A percentile compares a stretch with the other conserved stretches of the same genome.
These are phyloP conservation scores for Chlamydomonas reinhardtii DNA, from an alignment of 163 green algal species.

Conservation along the genomic window DNA sequence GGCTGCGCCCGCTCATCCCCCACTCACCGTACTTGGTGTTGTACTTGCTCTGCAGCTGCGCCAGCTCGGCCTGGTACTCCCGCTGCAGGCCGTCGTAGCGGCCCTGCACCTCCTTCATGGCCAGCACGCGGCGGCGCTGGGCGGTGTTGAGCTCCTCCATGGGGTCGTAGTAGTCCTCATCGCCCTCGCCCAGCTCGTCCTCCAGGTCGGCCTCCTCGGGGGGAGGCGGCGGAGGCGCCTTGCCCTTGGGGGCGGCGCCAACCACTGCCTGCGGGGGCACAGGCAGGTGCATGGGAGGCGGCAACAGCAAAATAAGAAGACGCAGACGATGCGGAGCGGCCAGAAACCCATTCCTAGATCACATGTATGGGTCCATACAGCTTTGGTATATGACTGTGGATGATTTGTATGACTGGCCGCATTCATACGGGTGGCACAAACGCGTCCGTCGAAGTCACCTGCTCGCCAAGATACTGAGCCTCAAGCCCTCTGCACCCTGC, in stretches of 20 bases:
- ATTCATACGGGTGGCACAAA: too few species aligned
- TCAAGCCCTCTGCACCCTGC: too few species aligned
- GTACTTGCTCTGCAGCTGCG: conserved; percentile 89
- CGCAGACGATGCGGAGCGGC: too few species aligned
- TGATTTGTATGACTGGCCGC: too few species aligned
- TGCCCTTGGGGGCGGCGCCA: conserved; percentile 20
- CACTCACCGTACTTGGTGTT: conserved; percentile 80
- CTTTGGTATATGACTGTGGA: too few species aligned
- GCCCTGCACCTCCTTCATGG: conserved; percentile 82
- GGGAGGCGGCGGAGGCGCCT: background rate
- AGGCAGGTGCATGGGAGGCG: background rate
- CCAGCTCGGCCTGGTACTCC: conserved; percentile 82
- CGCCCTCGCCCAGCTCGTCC: conserved; percentile 21
- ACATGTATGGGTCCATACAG: too few species aligned
- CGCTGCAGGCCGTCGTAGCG: conserved; percentile 82
- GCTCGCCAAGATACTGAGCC: too few species aligned
- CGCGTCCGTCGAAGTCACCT: too few species aligned
- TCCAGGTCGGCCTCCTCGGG: conserved; percentile 11
- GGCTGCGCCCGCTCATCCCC: too few species aligned
- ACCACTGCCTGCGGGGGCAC: background rate
- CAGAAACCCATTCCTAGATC: too few species aligned
- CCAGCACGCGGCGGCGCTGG: conserved; percentile 71
- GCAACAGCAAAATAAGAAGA: background rate
- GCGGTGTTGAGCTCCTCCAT: conserved; percentile 30
- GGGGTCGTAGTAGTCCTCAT: conserved; percentile 37